Evolutionary conservation across 352 stramenopile species (phyloP), one percentile per base, ranked within the genome.

Genomic region (Phytophthora ohioensis): DNA sequence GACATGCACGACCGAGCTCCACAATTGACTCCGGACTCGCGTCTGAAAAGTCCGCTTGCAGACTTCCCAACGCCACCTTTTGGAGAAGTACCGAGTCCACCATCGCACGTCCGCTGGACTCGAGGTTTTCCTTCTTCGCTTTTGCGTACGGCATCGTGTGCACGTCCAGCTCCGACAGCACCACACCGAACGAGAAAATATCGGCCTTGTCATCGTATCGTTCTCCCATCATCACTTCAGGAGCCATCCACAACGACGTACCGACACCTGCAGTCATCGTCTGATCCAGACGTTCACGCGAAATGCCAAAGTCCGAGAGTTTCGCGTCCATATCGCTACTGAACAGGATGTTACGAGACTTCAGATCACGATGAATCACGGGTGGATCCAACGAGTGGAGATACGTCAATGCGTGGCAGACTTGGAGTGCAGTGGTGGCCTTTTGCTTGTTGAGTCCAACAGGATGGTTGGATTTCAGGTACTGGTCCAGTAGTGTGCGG

Each of bases 61-160:
- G 21, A 11, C n/a, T 54, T 1, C 71, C 75, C n/a, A 67, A 30
- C 5, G 62, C 56, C 42, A 81, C 63, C 39, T 36, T 64, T 32
- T 68, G 65, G 3, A 72, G 55, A 51, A 78, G 64, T 0, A 73
- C 66, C 0, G 66, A 69, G 49, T 75, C 71, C 3, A 71, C 58
- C 64, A 71, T 67, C 32, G 48, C 46, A 15, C 73, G 67, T 10
- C 56, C 57, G n/a, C 35, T 69, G 5, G 52, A 68, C 57, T 57
- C 49, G 1, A 72, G 41, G 38, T 54, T 76, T 32, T 69, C 71
- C 49, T 85, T 80, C 42, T 79, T 78, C 35, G 76, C 72, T 15
- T 75, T 75, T 13, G 77, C 83, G 52, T 87, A 87, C 48, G 79
- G 79, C 53, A 83, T 80, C 53, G 82, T 80, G 32, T 84, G 68